Evolutionary conservation across 306 rosid species (phyloP).

Genomic region (Citrullus amarus): DNA sequence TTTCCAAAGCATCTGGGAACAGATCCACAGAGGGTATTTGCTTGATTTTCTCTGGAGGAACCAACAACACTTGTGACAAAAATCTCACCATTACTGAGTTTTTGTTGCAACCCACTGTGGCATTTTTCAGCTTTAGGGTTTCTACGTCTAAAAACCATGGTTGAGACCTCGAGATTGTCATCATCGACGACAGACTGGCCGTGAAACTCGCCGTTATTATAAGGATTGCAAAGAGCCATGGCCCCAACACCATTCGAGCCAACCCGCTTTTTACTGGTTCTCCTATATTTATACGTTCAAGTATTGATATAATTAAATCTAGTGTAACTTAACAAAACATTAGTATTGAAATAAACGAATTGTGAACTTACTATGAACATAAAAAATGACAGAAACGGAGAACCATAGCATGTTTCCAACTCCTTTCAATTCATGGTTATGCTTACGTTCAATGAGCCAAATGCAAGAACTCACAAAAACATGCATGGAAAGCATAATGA

Average conservation of each 20-base stretch:
- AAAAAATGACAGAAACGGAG: slow-evolving; percentile 32
- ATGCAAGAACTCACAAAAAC: slow-evolving; percentile 28
- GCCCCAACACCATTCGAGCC: slow-evolving; percentile 8
- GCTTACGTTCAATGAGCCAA: slow-evolving; percentile 39
- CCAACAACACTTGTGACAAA: neutral
- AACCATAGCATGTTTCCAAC: slow-evolving; percentile 49
- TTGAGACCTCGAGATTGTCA: neutral
- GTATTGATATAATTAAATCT: too few species aligned
- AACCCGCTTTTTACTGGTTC: neutral
- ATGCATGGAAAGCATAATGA: slow-evolving; percentile 24
- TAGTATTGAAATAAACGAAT: too few species aligned
- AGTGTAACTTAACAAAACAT: too few species aligned
- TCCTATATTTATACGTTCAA: neutral
- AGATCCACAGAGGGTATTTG: neutral
- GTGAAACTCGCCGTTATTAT: slow-evolving; percentile 12
- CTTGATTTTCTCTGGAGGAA: neutral
- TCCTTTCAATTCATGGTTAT: slow-evolving; percentile 23
- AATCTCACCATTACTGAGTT: neutral
- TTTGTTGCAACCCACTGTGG: slow-evolving; percentile 1
- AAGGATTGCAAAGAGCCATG: slow-evolving; percentile 6
- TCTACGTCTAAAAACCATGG: slow-evolving; percentile 1
- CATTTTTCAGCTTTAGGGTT: neutral
- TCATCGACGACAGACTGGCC: slow-evolving; percentile 5
- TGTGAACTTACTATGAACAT: slow-evolving; percentile 33
- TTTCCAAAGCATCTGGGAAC: neutral